phyloP scores from a whole-genome alignment of 139 green algal genomes.

The Chlamydomonas sphaeroides region DNA sequence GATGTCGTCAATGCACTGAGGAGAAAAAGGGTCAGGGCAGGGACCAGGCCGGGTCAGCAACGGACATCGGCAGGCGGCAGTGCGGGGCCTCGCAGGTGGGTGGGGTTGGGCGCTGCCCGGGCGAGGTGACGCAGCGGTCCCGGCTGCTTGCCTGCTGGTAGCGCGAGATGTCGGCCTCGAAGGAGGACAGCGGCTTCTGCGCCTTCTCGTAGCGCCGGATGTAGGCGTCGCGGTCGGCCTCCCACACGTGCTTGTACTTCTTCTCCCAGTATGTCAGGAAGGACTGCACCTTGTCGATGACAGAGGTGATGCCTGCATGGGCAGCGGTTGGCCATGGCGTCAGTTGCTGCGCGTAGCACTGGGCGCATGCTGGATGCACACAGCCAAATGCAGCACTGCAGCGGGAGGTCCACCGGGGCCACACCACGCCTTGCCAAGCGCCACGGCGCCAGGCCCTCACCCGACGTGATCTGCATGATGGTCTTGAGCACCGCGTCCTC shows the following conservation, averaged over 20 bases:
- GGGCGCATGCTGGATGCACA: too few relatives aligned
- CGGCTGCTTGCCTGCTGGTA: constrained; percentile 74
- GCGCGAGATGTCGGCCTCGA: constrained; percentile 83
- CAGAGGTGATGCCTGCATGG: constrained; percentile 67
- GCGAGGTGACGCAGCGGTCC: too few relatives aligned
- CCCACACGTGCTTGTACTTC: constrained; percentile 93
- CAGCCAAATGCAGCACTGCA: too few relatives aligned
- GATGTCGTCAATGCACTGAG: constrained; percentile 51
- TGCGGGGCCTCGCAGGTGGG: not conserved
- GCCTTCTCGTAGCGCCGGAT: constrained; percentile 90
- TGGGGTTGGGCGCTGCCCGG: too few relatives aligned
- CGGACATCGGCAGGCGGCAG: too few relatives aligned
- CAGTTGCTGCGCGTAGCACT: too few relatives aligned
- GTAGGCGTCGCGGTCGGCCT: constrained; percentile 88
- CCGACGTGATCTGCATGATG: constrained; percentile 82
- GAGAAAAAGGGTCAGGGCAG: too few relatives aligned
- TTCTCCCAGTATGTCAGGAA: constrained; percentile 88
- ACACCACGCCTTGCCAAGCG: too few relatives aligned
- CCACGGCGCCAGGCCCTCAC: too few relatives aligned
- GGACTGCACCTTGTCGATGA: constrained; percentile 84
- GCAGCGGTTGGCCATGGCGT: too few relatives aligned
- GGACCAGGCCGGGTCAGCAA: too few relatives aligned
- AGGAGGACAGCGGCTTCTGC: constrained; percentile 81
- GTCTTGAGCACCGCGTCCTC: constrained; percentile 84
- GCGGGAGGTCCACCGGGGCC: too few relatives aligned